phyloP scores from a whole-genome alignment of 192 early-diverging fungal genomes.

The Coemansia sp. region DNA sequence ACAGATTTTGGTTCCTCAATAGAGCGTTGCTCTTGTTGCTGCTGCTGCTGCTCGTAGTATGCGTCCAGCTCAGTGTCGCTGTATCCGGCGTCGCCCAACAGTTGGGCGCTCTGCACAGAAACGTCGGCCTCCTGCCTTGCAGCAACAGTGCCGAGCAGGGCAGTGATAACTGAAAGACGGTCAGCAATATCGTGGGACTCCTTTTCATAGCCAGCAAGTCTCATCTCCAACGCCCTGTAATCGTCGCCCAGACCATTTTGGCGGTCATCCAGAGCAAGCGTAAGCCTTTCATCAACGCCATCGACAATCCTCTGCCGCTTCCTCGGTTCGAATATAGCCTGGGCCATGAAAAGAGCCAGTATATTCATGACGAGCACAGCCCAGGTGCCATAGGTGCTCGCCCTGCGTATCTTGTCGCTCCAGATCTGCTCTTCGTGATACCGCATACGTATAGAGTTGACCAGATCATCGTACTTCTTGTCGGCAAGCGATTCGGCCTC shows the following conservation, averaged over 20 bases:
- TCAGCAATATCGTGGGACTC: conserved; percentile 14
- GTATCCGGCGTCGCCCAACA: conserved; percentile 17
- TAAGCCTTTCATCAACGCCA: conserved; percentile 65
- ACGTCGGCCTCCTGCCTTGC: conserved; percentile 21
- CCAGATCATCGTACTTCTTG: conserved; percentile 61
- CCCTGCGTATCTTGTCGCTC: conserved; percentile 83
- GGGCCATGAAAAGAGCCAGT: conserved; percentile 65
- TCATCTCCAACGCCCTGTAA: not conserved
- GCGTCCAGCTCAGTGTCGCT: conserved; percentile 49
- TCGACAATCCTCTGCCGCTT: conserved; percentile 66
- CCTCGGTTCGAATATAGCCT: conserved; percentile 72
- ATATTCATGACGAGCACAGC: conserved; percentile 69
- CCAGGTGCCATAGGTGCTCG: conserved; percentile 75
- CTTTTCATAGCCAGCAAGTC: conserved; percentile 21
- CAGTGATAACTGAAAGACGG: conserved; percentile 23
- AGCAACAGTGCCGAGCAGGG: conserved; percentile 18
- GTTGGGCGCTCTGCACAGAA: conserved; percentile 2
- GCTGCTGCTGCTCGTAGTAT: conserved; percentile 37
- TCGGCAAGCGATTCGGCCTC: conserved; percentile 66
- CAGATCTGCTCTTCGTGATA: conserved; percentile 86
- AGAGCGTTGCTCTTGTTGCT: not conserved
- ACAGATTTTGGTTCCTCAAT: conserved; percentile 28
- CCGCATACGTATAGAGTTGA: conserved; percentile 67
- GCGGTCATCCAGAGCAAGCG: conserved; percentile 53
- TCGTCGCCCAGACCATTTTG: conserved; percentile 13